A percentile compares a stretch with the other conserved stretches of the same genome.
Evolutionary conservation across 2,329 filamentous ascomycete genomes (phyloP).

Genomic region (Fusarium burgessii): DNA sequence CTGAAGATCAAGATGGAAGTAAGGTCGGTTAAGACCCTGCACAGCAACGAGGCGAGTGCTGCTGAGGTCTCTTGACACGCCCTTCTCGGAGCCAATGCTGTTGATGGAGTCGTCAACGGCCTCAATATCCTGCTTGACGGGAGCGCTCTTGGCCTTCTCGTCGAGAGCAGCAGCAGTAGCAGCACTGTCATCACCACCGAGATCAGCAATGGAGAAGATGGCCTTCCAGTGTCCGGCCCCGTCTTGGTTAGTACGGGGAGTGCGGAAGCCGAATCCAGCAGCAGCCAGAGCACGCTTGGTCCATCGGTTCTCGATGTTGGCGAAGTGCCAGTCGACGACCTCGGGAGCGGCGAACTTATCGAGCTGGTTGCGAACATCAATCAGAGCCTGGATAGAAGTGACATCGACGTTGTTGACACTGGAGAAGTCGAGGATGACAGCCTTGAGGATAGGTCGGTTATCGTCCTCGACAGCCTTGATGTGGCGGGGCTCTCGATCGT

Average conservation of each 20-base stretch:
- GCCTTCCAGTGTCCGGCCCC: constrained; percentile 67
- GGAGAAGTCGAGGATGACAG: constrained; percentile 68
- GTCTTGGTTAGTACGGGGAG: constrained; percentile 45
- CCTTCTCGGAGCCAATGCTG: constrained; percentile 45
- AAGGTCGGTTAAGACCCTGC: constrained; percentile 62
- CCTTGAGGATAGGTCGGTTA: constrained; percentile 64
- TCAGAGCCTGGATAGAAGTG: constrained; percentile 65
- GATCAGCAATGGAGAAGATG: constrained; percentile 92
- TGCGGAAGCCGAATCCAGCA: constrained; percentile 64
- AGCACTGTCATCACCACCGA: constrained; percentile 78
- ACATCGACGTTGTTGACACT: constrained; percentile 68
- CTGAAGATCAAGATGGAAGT: constrained; percentile 65
- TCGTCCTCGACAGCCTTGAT: constrained; percentile 48
- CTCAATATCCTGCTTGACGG: constrained; percentile 47
- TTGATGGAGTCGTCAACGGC: constrained; percentile 41
- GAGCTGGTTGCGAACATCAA: constrained; percentile 66
- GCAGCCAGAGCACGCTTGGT: constrained; percentile 66
- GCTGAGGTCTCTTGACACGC: constrained; percentile 45
- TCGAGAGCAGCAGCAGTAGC: constrained; percentile 66
- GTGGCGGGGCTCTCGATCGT: constrained; percentile 60
- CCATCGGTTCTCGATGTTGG: constrained; percentile 66
- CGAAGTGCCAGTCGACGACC: constrained; percentile 63
- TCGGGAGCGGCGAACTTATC: constrained; percentile 62
- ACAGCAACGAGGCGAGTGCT: constrained; percentile 53
- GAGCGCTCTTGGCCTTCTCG: constrained; percentile 59